Conservation (phyloP, 257 asterid species). For the Henckelia pumila region DNA sequence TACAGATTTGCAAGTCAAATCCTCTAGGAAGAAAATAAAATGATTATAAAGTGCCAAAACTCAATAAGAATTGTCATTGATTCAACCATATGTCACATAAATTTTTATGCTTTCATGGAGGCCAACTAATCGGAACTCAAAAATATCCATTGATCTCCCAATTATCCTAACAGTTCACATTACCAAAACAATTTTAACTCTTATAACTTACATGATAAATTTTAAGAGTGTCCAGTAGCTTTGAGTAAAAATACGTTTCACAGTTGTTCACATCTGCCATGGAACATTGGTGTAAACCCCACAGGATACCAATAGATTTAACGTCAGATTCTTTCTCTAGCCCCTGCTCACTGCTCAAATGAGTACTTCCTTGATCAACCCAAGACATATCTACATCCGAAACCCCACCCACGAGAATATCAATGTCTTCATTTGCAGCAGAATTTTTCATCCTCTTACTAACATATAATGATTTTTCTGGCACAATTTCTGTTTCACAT, state of each 20-base stretch:
- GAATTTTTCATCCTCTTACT: slow-evolving; percentile 62
- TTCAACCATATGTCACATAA: background rate
- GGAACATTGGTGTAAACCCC: slow-evolving; percentile 48
- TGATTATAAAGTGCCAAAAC: background rate
- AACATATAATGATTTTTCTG: slow-evolving; percentile 30
- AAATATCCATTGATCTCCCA: background rate
- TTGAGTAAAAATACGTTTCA: slow-evolving; percentile 64
- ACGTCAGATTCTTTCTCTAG: slow-evolving; percentile 32
- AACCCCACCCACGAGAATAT: slow-evolving; percentile 68
- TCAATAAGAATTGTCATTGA: slow-evolving; percentile 1
- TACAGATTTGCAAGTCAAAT: slow-evolving; percentile 10
- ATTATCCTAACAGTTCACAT: slow-evolving; percentile 12
- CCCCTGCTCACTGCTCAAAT: slow-evolving; percentile 42
- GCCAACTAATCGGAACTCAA: background rate
- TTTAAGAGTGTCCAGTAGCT: slow-evolving; percentile 67
- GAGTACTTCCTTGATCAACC: slow-evolving; percentile 38
- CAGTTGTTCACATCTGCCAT: slow-evolving; percentile 35
- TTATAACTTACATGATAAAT: slow-evolving; percentile 62
- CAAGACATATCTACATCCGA: slow-evolving; percentile 38
- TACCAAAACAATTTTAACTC: slow-evolving; percentile 16
- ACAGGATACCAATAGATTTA: slow-evolving; percentile 46
- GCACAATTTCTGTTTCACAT: slow-evolving; percentile 43
- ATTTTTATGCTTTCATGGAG: background rate
- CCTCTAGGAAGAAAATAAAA: slow-evolving; percentile 11
- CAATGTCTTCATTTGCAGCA: slow-evolving; percentile 46